Base-by-base conservation (phyloP, 306 rosid genomes). In the Fagus sylvatica region DNA sequence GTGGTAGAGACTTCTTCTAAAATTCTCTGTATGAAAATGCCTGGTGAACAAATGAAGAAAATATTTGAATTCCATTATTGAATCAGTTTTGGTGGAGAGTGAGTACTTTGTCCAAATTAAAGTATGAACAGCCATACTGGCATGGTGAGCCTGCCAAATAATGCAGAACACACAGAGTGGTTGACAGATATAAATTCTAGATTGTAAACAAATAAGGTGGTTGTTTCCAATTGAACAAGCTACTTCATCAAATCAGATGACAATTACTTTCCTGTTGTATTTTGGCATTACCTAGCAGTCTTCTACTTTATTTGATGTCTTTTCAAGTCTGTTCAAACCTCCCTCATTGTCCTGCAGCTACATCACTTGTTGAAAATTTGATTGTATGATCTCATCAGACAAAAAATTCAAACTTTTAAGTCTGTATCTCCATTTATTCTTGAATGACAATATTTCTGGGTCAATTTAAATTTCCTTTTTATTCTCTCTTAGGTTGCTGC, bases 401-500 rank as follows among this genome's bases (percentile, higher is more conserved):
- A 22, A 57, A 28, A 57, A 57, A 28, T 57, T 32, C 1, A 28
- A 28, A 57, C 17, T 3, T 28, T 9, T 28, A 28, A 30, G 37
- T 11, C 65, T 57, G 13, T 11, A 8, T 46, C 51, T 46, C 15
- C 11, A 46, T 2, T 46, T 46, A 46, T 46, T 46, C 15, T 76
- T 69, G 60, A 66, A 72, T 71, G 54, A 74, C 71, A 78, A 73
- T 16, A 40, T 76, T 69, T 66, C 56, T 74, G 69, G 36, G 61
- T 65, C 67, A 72, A 73, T 77, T 76, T 61, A 76, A 33, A 73
- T 46, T 76, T 77, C 57, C 79, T 76, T 65, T 28, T 46, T 28
- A 28, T 59, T 73, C 8, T 48, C 60, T 84, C 76, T 72, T 93
- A 95, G 98, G 98, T 91, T 84, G 88, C 98, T 78, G 98, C 95